Base-by-base conservation (phyloP, 495 filamentous ascomycete genomes). In the Xylaria sp. region DNA sequence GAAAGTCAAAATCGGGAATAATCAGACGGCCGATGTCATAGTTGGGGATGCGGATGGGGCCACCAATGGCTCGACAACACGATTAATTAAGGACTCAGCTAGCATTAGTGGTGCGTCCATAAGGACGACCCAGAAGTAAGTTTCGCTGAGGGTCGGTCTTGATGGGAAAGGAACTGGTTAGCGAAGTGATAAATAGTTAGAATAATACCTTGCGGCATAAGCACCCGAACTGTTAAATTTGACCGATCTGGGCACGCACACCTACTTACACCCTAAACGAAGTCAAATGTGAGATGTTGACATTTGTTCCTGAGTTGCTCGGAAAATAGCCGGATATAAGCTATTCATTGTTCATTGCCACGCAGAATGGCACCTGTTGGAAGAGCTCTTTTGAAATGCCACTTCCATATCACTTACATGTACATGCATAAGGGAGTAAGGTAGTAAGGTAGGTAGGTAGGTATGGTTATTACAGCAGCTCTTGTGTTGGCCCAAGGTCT, bases 1-100 rank as follows among this genome's bases (percentile, higher is more conserved):
- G 19, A 89, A 88, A 59, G 95, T 97, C 31, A 91, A 94, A 35
- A 93, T 92, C 7, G 91, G 95, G n/a, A 62, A 72, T 19, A 55
- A 62, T 64, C 52, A 72, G 31, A 72, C 70, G 3, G 88, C 95
- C 69, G 85, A 97, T 29, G 88, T 98, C 9, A 92, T 98, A 52
- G 93, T 95, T 19, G 89, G 88, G 52, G 93, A 91, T 17, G 92
- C 93, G 71, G 90, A 92, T n/a, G 90, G 91, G 2, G 80, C 80
- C 5, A 72, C 81, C 3, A 65, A 48, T 33, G 66, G 17, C 31
- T 72, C 72, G 37, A 65, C 69, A 1, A 53, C 71, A 17, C 53
- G 64, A 19, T 55, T 65, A 33, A 35, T 37, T 52, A 26, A 72
- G 35, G 73, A 74, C 33, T 75, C 73, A 1, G 61, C 73, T 31